Evolutionary conservation across 768 basidiomycete species (phyloP), one percentile per base, ranked within the genome.

Genomic region (Roridomyces roridus): DNA sequence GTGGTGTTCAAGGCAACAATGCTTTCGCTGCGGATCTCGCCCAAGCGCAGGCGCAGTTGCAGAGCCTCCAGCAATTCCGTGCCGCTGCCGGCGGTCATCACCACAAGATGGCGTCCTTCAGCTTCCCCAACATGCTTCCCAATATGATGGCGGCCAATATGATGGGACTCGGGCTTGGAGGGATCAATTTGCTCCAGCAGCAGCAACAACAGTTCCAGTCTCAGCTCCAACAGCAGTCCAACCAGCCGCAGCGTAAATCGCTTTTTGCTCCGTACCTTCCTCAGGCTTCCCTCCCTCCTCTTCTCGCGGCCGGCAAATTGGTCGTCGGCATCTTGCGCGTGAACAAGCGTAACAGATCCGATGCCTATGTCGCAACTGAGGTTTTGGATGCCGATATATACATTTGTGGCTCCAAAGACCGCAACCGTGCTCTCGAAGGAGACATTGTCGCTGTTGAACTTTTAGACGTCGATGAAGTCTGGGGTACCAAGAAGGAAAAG

Each of bases 401-500:
- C 67, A 98, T 98, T 57, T 97, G 96, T 67, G 96, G 97, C 39
- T 98, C 96, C 29, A 98, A 98, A 70, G 97, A 99, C 73, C 91
- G 97, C 62, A 99, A 99, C 70, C 89, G 97, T 62, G 97, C 97
- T 36, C 81, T 99, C 34, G 97, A 99, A 72, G 97, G 97, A 23
- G 97, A 99, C 69, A 96, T 98, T 53, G 94, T 99, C 55, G 97
- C 96, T 20, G 93, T 99, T 21, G 97, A 99, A 73, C 84, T 99
- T 41, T 82, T 99, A 51, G 97, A 99, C 65, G 96, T 98, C 23
- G 95, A 98, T 67, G 96, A 98, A 74, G 96, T 97, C 14, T 93
- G 93, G 93, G 90, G 92, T 9, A 97, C 97, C 6, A 99, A 99
- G 83, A 99, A 99, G 77, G 97, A 99, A 78, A 99, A 99, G 77